Evolutionary conservation across 352 stramenopile genomes (phyloP), one percentile per base, ranked within the genome.

Genomic region (Globisporangium spinosum): DNA sequence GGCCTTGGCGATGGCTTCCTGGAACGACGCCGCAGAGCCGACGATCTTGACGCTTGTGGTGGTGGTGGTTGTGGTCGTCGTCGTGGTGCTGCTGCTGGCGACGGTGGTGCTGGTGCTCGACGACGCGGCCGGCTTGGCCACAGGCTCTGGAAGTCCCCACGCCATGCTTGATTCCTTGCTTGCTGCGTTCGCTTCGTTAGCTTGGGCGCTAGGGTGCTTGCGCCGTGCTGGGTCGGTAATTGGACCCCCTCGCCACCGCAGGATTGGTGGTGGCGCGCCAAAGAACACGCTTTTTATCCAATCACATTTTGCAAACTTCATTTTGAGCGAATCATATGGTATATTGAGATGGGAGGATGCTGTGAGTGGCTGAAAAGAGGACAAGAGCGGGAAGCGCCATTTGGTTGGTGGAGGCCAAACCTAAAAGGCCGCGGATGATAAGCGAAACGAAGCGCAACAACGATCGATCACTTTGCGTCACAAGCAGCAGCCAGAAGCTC

Each of bases 61-160:
- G 22, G 63, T 34, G 22, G 65, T 54, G n/a, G 77, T 51, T 27
- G 70, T 57, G 27, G 67, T 54, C 9, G 25, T 66, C 29, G 54
- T 67, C 8, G 58, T 69, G 25, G 74, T 70, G 25, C 61, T 70
- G 55, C 70, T 75, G 13, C 69, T 73, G 51, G 73, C 75, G 64
- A 71, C 74, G 25, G 53, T 67, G 56, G 35, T 64, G 35, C 25
- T 64, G 29, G 1, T 75, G 73, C 53, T 71, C 70, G 56, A 59
- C 67, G 67, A 59, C 70, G 65, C 75, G 76, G 47, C 67, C 35
- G 65, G 47, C 62, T 65, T 65, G 54, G 63, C 66, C 62, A 70
- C 67, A 57, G 67, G 67, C 27, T 67, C 35, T 70, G 85, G 78
- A 54, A 85, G 74, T 78, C 83, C 85, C 85, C 85, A 93, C 67